Evolutionary conservation across 2,329 filamentous ascomycete genomes (phyloP), one percentile per base, ranked within the genome.

Genomic region (Botrytis pseudocinerea): DNA sequence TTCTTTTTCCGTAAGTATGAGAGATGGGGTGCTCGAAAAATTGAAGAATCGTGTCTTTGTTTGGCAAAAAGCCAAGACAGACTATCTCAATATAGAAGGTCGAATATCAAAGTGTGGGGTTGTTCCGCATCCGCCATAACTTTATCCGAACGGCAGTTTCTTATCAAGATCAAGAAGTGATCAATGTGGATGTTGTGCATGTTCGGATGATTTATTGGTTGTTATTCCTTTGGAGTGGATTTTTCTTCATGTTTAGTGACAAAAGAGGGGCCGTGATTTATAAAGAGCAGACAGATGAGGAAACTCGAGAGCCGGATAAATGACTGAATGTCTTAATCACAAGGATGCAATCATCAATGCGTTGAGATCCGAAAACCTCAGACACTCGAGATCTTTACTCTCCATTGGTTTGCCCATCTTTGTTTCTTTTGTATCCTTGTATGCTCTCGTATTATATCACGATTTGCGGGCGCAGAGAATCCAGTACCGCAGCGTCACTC

Each of bases 51-150:
- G 48, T 57, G 9, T 25, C 6, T 68, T 57, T 68, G n/a, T n/a
- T 57, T 57, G 46, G 25, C 22, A 20, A 38, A 66, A 66, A 8
- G 63, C 63, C 32, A 66, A 51, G 44, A 66, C 5, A 38, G 35
- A 42, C 65, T 57, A 57, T 57, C 65, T 68, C 65, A 32, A 68
- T 42, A 14, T 68, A 68, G 65, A 68, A 57, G 65, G 65, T 68
- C 65, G 35, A 28, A 42, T 54, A 42, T 32, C 16, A 32, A 32
- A 57, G 25, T 57, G 65, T 68, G 48, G 48, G 48, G 48, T 57
- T 28, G 10, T 68, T n/a, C 48, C 35, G 61, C 20, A 25, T 32
- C 35, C n/a, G 48, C 48, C 65, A 68, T 25, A 68, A 32, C 35
- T 54, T 54, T 68, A 42, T 32, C 35, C 48, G 48, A 28, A 42